Percentiles rank a stretch among this genome's conserved stretches.
Conservation (phyloP, 306 rosid species). For the Crotalaria pallida region DNA sequence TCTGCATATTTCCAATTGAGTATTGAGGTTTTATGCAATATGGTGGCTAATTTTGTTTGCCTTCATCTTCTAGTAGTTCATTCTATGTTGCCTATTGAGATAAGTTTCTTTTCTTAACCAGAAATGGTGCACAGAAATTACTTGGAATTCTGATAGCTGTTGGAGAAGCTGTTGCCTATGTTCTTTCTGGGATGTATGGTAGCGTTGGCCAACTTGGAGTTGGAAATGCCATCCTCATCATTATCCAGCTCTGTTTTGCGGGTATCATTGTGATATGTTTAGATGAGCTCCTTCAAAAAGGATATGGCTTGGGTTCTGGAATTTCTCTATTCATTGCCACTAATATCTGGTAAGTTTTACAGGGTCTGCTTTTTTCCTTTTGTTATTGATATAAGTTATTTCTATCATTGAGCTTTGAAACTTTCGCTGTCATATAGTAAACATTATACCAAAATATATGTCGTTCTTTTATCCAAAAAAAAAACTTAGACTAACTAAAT, state of each 20-base stretch:
- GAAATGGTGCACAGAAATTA: conserved; percentile 71
- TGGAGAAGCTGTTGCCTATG: conserved; percentile 80
- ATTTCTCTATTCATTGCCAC: conserved; percentile 75
- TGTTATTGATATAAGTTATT: background rate
- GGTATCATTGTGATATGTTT: conserved; percentile 77
- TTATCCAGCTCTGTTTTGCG: conserved; percentile 66
- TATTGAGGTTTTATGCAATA: background rate
- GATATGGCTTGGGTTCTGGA: conserved; percentile 79
- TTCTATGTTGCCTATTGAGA: background rate
- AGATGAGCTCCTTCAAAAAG: conserved; percentile 80
- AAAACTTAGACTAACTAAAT: background rate
- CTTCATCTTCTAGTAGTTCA: background rate
- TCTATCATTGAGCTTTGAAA: background rate
- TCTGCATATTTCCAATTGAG: background rate
- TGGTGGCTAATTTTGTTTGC: background rate
- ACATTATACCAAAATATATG: background rate
- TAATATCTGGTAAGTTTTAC: conserved; percentile 56
- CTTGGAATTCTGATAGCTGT: conserved; percentile 74
- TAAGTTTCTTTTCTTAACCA: background rate
- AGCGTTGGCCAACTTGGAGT: conserved; percentile 84
- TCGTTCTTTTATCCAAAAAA: background rate
- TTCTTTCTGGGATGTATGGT: conserved; percentile 74
- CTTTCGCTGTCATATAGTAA: background rate
- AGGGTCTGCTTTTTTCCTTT: background rate
- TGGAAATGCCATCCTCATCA: conserved; percentile 72